Evolutionary conservation across 345 rosid genomes (phyloP).

Genomic region (Arabidopsis arenosa): DNA sequence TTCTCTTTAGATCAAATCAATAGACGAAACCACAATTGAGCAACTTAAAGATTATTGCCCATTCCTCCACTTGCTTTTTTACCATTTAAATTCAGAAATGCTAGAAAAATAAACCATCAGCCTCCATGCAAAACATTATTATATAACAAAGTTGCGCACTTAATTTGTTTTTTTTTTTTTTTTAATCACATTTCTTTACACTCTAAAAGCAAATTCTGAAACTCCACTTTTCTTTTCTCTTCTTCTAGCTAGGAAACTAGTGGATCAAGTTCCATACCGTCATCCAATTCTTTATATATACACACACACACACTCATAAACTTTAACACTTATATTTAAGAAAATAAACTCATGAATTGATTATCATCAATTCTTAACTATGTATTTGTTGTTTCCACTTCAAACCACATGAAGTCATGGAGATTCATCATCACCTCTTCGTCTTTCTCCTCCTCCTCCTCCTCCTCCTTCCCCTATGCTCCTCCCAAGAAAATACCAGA

Average conservation of each 20-base stretch:
- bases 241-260: conserved; percentile 38
- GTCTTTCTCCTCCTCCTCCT: conserved; percentile 30
- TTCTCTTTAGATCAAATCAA: conserved; percentile 23
- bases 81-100: not conserved
- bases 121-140: conserved; percentile 43
- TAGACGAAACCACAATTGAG: conserved; percentile 1
- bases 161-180: not conserved
- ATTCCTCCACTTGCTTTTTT: conserved; percentile 37
- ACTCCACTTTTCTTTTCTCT: conserved; percentile 26
- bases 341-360: conserved; percentile 14
- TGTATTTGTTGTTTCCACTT: conserved; percentile 21
- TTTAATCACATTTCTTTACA: conserved; percentile 33
- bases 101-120: conserved; percentile 6
- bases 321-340: not conserved
- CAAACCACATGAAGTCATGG: conserved; percentile 38
- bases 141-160: conserved; percentile 33
- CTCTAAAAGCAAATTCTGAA: conserved; percentile 39
- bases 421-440: conserved; percentile 31
- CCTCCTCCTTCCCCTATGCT: conserved; percentile 29
- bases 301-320: not conserved
- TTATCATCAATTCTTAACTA: not conserved
- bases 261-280: conserved; percentile 29
- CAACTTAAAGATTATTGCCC: conserved; percentile 24
- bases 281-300: conserved; percentile 9
- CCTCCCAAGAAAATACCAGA: conserved; percentile 39